Percentiles rank a stretch among this genome's conserved stretches.
Conservation (phyloP, 1,284 basidiomycete species). For the Rhodotorula sp. region DNA sequence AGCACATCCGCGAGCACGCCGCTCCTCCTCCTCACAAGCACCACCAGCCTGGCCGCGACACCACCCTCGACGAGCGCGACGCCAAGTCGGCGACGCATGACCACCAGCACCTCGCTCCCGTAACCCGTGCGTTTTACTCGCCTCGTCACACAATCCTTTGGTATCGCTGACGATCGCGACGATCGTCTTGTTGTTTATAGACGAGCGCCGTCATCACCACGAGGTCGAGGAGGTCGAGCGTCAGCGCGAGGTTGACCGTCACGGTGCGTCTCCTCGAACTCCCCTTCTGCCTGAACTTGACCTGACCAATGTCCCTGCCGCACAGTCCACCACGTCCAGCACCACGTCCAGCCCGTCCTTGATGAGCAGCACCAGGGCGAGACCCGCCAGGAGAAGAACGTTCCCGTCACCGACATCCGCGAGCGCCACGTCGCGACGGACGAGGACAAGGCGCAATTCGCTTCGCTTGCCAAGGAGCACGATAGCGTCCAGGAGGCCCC, state of each 20-base stretch:
- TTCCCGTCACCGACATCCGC: slow-evolving; percentile 46
- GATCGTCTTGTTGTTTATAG: slow-evolving; percentile 24
- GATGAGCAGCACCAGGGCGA: slow-evolving; percentile 47
- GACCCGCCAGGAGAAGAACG: slow-evolving; percentile 44
- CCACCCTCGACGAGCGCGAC: slow-evolving; percentile 9
- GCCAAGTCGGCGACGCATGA: slow-evolving; percentile 47
- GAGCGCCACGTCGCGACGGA: slow-evolving; percentile 44
- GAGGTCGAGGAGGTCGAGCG: slow-evolving; percentile 49
- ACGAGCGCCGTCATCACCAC: slow-evolving; percentile 47
- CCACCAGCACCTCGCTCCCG: slow-evolving; percentile 47
- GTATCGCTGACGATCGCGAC: slow-evolving; percentile 25
- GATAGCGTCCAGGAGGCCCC: slow-evolving; percentile 42
- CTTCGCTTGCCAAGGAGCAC: slow-evolving; percentile 42
- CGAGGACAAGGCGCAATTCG: slow-evolving; percentile 48
- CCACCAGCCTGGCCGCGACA: slow-evolving; percentile 15
- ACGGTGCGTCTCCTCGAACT: slow-evolving; percentile 21
- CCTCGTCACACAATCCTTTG: neutral
- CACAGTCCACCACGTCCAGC: slow-evolving; percentile 25
- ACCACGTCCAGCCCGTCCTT: slow-evolving; percentile 49
- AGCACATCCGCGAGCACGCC: slow-evolving; percentile 19
- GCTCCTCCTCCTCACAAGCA: slow-evolving; percentile 18
- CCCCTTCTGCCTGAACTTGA: too few relatives aligned
- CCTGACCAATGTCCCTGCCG: neutral
- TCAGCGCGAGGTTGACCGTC: slow-evolving; percentile 48
- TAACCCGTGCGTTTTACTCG: neutral